Conservation (phyloP, 169 alveolate genomes). For the Theileria equi region DNA sequence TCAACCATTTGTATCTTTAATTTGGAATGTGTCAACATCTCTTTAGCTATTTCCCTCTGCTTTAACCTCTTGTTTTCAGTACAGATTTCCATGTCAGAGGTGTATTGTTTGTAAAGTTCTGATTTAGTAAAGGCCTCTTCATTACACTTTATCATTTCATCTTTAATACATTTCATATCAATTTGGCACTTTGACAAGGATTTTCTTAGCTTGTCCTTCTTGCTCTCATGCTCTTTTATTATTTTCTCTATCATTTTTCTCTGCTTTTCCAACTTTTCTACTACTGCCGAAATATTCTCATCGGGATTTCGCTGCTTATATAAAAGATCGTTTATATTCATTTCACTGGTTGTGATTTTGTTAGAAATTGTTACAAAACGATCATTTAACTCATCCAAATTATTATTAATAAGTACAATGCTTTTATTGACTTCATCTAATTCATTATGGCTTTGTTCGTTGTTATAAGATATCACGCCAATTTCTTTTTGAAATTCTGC, state of each 20-base stretch:
- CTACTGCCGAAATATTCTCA: not conserved
- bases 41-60: slow-evolving; percentile 32
- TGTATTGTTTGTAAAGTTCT: not conserved
- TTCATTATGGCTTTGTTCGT: slow-evolving; percentile 23
- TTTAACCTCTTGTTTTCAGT: slow-evolving; percentile 17
- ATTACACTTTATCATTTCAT: slow-evolving; percentile 6
- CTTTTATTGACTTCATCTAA: not conserved
- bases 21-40: slow-evolving; percentile 14
- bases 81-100: slow-evolving; percentile 2
- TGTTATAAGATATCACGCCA: slow-evolving; percentile 16
- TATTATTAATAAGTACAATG: not conserved
- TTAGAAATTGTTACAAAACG: not conserved
- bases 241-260: not conserved
- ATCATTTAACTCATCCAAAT: not conserved
- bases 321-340: slow-evolving; percentile 23
- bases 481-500: slow-evolving; percentile 16
- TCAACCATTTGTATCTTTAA: slow-evolving; percentile 17
- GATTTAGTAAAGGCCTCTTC: not conserved
- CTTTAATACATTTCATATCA: slow-evolving; percentile 3
- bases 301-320: slow-evolving; percentile 21
- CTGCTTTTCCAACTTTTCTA: slow-evolving; percentile 21
- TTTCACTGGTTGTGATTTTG: slow-evolving; percentile 16
- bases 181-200: slow-evolving; percentile 14
- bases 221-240: slow-evolving; percentile 21
- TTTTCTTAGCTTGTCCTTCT: not conserved